These are phyloP conservation scores for Smallanthus sonchifolius DNA, from an alignment of 129 eudicot genomes.

Conservation along the genomic window DNA sequence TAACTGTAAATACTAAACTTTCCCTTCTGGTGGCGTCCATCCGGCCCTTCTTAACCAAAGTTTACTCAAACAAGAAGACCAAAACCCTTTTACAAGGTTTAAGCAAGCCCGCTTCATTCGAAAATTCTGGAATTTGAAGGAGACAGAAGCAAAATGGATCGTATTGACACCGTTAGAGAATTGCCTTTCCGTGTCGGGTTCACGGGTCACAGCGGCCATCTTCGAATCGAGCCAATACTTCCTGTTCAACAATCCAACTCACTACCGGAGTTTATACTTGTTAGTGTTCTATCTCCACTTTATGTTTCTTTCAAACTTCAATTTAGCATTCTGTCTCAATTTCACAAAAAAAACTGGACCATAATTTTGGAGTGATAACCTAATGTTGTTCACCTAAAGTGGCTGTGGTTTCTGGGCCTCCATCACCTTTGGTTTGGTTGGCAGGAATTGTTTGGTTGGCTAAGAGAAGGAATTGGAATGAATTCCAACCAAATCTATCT, in stretches of 20 bases:
- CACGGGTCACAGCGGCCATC: slow-evolving; percentile 92
- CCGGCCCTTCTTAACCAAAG: background rate
- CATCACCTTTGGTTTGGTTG: too few relatives aligned
- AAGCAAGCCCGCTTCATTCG: background rate
- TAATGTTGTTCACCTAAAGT: too few relatives aligned
- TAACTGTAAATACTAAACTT: background rate
- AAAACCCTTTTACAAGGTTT: background rate
- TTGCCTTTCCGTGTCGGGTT: slow-evolving; percentile 83
- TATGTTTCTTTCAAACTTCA: background rate
- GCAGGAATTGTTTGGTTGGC: too few relatives aligned
- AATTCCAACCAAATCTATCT: too few relatives aligned
- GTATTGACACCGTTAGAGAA: slow-evolving; percentile 50
- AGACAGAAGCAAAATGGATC: slow-evolving; percentile 54
- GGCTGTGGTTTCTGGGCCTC: too few relatives aligned
- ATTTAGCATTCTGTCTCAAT: background rate
- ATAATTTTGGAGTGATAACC: too few relatives aligned
- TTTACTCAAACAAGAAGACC: background rate
- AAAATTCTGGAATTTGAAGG: background rate
- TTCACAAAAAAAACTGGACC: background rate
- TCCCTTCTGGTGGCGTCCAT: background rate
- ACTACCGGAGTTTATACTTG: slow-evolving; percentile 85
- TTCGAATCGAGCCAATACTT: slow-evolving; percentile 77
- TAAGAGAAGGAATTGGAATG: too few relatives aligned
- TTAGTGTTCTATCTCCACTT: slow-evolving; percentile 31
- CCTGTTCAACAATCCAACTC: slow-evolving; percentile 53